These are phyloP conservation scores for Apostasia shenzhenica DNA, from an alignment of 106 monocot genomes.

Conservation along the genomic window DNA sequence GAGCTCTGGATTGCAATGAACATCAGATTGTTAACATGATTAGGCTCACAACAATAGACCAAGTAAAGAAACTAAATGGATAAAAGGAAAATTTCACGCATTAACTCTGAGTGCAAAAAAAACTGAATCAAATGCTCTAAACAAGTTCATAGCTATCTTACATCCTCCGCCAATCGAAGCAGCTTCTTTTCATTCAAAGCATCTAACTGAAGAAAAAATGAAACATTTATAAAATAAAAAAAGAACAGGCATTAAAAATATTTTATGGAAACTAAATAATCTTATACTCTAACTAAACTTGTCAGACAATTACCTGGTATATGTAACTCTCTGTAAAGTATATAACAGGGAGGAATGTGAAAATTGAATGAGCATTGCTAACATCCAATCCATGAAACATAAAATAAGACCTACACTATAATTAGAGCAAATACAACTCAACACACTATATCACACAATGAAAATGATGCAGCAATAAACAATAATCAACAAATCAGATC, in stretches of 20 bases:
- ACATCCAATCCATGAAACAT: slow-evolving; percentile 90
- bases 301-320: slow-evolving; percentile 58
- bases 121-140: slow-evolving; percentile 3
- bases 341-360: slow-evolving; percentile 67
- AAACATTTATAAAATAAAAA: background rate
- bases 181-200: slow-evolving; percentile 56
- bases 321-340: slow-evolving; percentile 89
- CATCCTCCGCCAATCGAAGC: slow-evolving; percentile 14
- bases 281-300: background rate
- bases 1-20: slow-evolving; percentile 14
- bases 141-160: slow-evolving; percentile 7
- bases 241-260: slow-evolving; percentile 1
- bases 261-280: background rate
- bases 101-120: too few species aligned
- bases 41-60: background rate
- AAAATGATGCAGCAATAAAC: background rate
- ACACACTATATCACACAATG: background rate
- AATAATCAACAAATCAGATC: too few species aligned
- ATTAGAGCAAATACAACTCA: slow-evolving; percentile 11
- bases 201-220: slow-evolving; percentile 48
- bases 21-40: slow-evolving; percentile 1
- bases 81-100: background rate
- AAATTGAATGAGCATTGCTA: slow-evolving; percentile 37
- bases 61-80: background rate
- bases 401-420: slow-evolving; percentile 88